Conservation (phyloP, 176 grass and related monocot genomes). For the Phoenix dactylifera region DNA sequence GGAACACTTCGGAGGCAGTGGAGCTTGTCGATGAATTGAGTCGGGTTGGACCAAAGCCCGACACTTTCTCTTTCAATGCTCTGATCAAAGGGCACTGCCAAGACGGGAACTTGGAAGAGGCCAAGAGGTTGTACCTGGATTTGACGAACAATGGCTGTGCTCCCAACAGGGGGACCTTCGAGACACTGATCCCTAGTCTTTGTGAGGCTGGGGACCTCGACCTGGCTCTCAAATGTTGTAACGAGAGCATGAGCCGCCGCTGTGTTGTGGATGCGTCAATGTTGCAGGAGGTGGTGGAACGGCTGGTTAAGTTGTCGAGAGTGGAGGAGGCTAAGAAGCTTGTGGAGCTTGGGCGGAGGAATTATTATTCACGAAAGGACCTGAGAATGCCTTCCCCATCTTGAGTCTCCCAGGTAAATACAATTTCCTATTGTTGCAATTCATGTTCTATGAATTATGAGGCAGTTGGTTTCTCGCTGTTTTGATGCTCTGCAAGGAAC, state of each 20-base stretch:
- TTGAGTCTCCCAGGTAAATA: background rate
- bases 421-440: background rate
- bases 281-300: constrained; percentile 43
- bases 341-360: constrained; percentile 28
- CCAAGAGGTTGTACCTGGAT: constrained; percentile 38
- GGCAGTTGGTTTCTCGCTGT: too few species aligned
- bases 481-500: too few species aligned
- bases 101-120: constrained; percentile 38
- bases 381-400: constrained; percentile 19
- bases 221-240: too few species aligned
- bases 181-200: constrained; percentile 30
- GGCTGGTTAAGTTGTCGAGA: constrained; percentile 31
- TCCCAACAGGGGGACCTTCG: constrained; percentile 40
- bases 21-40: constrained; percentile 35
- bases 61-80: constrained; percentile 46
- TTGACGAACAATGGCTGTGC: constrained; percentile 32
- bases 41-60: constrained; percentile 37
- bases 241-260: background rate
- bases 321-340: constrained; percentile 38
- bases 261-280: constrained; percentile 14
- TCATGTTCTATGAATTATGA: too few species aligned
- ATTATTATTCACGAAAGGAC: constrained; percentile 22
- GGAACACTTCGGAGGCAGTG: constrained; percentile 26
- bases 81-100: constrained; percentile 38
- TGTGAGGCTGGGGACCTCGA: constrained; percentile 1